Evolutionary conservation across 306 rosid genomes (phyloP).

Genomic region (Lathyrus aphaca): DNA sequence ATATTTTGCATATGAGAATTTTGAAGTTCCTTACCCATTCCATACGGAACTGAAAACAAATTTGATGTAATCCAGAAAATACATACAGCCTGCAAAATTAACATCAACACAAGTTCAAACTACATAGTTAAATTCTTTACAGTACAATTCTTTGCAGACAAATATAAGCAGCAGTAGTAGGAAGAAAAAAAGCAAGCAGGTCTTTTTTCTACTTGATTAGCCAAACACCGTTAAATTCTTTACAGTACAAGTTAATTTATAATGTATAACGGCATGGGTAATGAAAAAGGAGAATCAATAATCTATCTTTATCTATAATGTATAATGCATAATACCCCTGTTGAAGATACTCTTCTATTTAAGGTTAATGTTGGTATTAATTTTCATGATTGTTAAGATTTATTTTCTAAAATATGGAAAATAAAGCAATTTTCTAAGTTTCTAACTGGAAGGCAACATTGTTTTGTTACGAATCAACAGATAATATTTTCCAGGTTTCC

Average conservation of each 20-base stretch:
- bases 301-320: neutral
- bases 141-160: too few relatives aligned
- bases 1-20: constrained; percentile 36
- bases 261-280: neutral
- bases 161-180: constrained; percentile 11
- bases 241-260: constrained; percentile 4
- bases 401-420: constrained; percentile 7
- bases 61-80: constrained; percentile 94
- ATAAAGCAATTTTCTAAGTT: neutral
- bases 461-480: too few relatives aligned
- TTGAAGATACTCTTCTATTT: neutral
- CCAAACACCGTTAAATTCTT: constrained; percentile 16
- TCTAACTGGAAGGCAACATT: too few relatives aligned
- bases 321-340: neutral
- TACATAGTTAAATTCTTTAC: too few relatives aligned
- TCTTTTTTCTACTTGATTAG: neutral
- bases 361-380: neutral
- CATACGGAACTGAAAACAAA: constrained; percentile 72
- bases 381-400: neutral
- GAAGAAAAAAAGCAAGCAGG: constrained; percentile 18
- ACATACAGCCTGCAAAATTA: constrained; percentile 80
- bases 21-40: constrained; percentile 67
- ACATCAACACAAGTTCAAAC: constrained; percentile 30
- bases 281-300: constrained; percentile 7
- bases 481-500: too few relatives aligned